Conservation (phyloP, 495 filamentous ascomycete species). For the Aspergillus biplanus region DNA sequence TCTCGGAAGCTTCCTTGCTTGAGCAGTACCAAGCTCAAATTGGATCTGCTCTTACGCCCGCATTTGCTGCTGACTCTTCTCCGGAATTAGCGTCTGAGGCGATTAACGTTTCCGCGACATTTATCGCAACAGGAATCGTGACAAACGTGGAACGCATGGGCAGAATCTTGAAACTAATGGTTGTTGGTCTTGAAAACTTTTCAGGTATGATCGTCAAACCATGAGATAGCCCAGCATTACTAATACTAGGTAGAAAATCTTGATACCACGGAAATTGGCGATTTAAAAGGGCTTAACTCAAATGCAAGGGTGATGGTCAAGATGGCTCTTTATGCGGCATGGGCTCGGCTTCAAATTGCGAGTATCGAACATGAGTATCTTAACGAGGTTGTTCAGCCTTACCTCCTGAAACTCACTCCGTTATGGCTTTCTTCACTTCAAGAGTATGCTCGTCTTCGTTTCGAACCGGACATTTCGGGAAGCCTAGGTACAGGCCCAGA, state of each 20-base stretch:
- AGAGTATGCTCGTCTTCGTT: conserved; percentile 90
- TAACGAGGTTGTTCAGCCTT: conserved; percentile 84
- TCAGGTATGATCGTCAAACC: conserved; percentile 51
- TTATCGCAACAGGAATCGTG: conserved; percentile 96
- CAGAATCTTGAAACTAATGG: conserved; percentile 88
- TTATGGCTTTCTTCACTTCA: conserved; percentile 91
- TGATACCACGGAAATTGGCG: conserved; percentile 87
- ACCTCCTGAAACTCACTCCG: conserved; percentile 85
- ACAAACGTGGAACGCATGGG: conserved; percentile 98
- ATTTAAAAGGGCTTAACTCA: conserved; percentile 88
- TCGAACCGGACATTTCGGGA: conserved; percentile 95
- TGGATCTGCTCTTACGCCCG: conserved; percentile 92
- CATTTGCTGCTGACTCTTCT: conserved; percentile 94
- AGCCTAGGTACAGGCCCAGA: conserved; percentile 69
- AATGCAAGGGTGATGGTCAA: conserved; percentile 99
- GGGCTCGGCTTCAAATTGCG: conserved; percentile 97
- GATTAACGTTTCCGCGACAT: conserved; percentile 95
- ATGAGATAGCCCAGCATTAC: neutral
- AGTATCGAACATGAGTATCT: conserved; percentile 92
- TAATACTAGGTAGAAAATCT: conserved; percentile 52
- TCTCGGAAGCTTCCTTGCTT: conserved; percentile 89
- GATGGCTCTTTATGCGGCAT: conserved; percentile 94
- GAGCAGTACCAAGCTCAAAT: conserved; percentile 99
- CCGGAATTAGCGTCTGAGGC: conserved; percentile 93
- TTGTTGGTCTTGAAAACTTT: conserved; percentile 91